phyloP scores from a whole-genome alignment of 495 filamentous ascomycete genomes.

The Daldinia vernicosa region DNA sequence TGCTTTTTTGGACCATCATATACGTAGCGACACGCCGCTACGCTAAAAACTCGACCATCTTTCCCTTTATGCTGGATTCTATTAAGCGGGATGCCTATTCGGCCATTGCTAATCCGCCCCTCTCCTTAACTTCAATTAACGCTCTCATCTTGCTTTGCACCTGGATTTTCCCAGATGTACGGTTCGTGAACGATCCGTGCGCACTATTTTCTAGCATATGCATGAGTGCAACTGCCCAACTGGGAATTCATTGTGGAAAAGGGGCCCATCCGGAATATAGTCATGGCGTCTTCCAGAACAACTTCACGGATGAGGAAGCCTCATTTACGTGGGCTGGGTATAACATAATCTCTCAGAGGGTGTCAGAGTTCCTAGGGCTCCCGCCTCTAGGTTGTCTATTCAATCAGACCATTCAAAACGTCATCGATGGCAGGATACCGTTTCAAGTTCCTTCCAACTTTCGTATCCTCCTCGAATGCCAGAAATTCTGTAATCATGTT shows the following conservation, averaged over 20 bases:
- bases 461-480: conserved; percentile 52
- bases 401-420: conserved; percentile 53
- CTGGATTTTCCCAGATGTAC: conserved; percentile 53
- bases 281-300: conserved; percentile 43
- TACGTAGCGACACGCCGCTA: conserved; percentile 54
- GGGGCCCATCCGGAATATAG: conserved; percentile 55
- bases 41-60: conserved; percentile 52
- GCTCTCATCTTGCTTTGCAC: conserved; percentile 54
- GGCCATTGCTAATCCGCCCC: conserved; percentile 47
- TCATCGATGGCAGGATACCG: conserved; percentile 49
- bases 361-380: conserved; percentile 50
- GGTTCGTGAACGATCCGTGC: conserved; percentile 56
- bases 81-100: conserved; percentile 51
- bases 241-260: conserved; percentile 54
- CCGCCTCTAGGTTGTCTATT: conserved; percentile 52
- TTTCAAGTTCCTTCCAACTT: conserved; percentile 53
- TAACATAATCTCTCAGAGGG: conserved; percentile 55
- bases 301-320: conserved; percentile 55
- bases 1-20: conserved; percentile 59
- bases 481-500: conserved; percentile 53
- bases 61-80: conserved; percentile 52
- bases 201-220: conserved; percentile 52
- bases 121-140: conserved; percentile 53
- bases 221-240: conserved; percentile 52
- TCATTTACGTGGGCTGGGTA: conserved; percentile 56